These are phyloP conservation scores for Remersonia thermophila DNA, from an alignment of 2,329 filamentous ascomycete genomes.

Conservation along the genomic window DNA sequence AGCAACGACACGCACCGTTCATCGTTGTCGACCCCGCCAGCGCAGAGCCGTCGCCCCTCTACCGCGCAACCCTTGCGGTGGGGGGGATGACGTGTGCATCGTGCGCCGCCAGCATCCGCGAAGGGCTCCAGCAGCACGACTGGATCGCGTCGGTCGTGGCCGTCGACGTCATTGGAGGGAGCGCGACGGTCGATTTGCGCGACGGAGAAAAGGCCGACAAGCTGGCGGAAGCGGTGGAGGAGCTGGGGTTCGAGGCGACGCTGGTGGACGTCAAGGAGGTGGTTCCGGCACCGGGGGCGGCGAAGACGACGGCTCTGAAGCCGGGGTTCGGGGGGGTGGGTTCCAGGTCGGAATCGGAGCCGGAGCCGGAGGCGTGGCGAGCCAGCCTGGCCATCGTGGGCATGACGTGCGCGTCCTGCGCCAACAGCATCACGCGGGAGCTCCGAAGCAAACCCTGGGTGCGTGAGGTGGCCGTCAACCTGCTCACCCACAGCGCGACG, in stretches of 20 bases:
- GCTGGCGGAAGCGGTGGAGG: slow-evolving; percentile 45
- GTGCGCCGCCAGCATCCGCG: slow-evolving; percentile 53
- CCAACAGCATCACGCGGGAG: slow-evolving; percentile 48
- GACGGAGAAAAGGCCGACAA: slow-evolving; percentile 30
- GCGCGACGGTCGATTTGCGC: slow-evolving; percentile 46
- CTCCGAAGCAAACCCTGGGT: slow-evolving; percentile 48
- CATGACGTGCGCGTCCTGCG: slow-evolving; percentile 63
- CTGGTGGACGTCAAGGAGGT: slow-evolving; percentile 38
- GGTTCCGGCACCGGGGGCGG: slow-evolving; percentile 12
- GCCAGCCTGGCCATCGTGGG: slow-evolving; percentile 51
- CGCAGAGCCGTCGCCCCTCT: slow-evolving; percentile 4
- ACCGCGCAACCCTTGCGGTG: slow-evolving; percentile 28
- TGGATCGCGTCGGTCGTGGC: slow-evolving; percentile 42
- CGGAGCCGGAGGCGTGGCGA: slow-evolving; percentile 27
- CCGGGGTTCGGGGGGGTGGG: no score
- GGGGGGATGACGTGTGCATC: slow-evolving; percentile 64
- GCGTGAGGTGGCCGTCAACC: slow-evolving; percentile 45
- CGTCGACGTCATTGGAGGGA: slow-evolving; percentile 56
- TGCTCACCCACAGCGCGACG: slow-evolving; percentile 55
- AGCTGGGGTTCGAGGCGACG: slow-evolving; percentile 55
- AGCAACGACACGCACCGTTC: slow-evolving; percentile 13
- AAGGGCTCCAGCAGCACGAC: slow-evolving; percentile 42
- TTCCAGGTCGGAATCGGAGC: no score
- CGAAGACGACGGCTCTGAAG: no score
- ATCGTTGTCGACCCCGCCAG: slow-evolving; percentile 26